These are phyloP conservation scores for Metschnikowia henanensis DNA, from an alignment of 805 yeast genomes.

Conservation along the genomic window DNA sequence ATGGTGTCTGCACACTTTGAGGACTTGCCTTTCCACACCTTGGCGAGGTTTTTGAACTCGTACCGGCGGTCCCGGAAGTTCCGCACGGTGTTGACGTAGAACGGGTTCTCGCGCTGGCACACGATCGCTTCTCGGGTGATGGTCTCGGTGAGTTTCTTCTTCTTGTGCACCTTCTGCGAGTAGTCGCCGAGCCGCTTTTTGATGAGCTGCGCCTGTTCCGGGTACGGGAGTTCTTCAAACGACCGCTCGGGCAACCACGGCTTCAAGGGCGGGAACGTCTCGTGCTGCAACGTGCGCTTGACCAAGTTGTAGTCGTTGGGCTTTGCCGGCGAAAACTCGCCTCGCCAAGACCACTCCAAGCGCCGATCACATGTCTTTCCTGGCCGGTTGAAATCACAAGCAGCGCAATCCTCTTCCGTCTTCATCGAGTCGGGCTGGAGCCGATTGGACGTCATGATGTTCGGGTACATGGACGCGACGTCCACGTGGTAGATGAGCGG, in stretches of 20 bases:
- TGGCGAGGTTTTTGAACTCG: conserved; percentile 90
- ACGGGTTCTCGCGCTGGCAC: conserved; percentile 97
- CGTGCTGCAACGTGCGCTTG: conserved; percentile 77
- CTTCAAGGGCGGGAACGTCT: conserved; percentile 64
- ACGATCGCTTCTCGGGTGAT: conserved; percentile 90
- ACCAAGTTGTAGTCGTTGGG: conserved; percentile 91
- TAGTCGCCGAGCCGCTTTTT: conserved; percentile 81
- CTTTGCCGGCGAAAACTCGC: conserved; percentile 90
- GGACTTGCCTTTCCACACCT: conserved; percentile 88
- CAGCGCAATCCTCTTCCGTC: conserved; percentile 91
- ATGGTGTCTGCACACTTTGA: conserved; percentile 57
- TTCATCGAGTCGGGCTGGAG: conserved; percentile 98
- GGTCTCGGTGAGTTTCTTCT: conserved; percentile 77
- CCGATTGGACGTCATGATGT: conserved; percentile 96
- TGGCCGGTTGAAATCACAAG: conserved; percentile 95
- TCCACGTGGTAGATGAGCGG: conserved; percentile 97
- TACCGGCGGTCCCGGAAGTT: conserved; percentile 94
- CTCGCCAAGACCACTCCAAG: conserved; percentile 98
- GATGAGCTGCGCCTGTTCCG: conserved; percentile 74
- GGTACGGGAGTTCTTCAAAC: conserved; percentile 73
- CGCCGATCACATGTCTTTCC: conserved; percentile 92
- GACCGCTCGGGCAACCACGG: conserved; percentile 57
- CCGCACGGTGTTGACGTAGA: conserved; percentile 92
- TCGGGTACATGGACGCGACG: conserved; percentile 99
- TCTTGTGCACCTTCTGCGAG: conserved; percentile 81